phyloP scores from a whole-genome alignment of 169 alveolate genomes.

The Eimeria sp. region DNA sequence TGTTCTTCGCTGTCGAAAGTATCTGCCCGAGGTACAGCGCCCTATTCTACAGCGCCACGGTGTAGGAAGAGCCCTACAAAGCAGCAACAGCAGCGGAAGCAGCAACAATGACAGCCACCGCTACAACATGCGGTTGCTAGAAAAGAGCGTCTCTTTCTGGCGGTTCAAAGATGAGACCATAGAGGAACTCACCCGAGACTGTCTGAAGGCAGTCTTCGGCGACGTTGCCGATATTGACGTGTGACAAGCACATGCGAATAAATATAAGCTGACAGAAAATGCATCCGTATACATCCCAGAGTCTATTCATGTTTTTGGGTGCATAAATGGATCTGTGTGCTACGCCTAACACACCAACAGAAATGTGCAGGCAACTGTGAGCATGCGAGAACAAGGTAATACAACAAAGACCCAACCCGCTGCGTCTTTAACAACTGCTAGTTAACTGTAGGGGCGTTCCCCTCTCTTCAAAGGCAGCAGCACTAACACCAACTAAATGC shows the following conservation, averaged over 20 bases:
- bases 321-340: no score
- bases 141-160: constrained; percentile 73
- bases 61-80: background rate
- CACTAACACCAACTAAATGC: background rate
- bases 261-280: no score
- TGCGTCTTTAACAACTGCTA: no score
- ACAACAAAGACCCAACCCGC: no score
- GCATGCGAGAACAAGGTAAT: no score
- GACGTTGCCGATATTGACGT: constrained; percentile 74
- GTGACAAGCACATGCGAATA: background rate
- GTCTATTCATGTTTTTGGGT: no score
- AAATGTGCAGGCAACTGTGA: no score
- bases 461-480: background rate
- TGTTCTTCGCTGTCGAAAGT: constrained; percentile 57
- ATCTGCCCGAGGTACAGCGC: constrained; percentile 76
- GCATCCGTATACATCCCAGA: no score
- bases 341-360: no score
- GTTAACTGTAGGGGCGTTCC: no score
- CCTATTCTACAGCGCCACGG: constrained; percentile 71
- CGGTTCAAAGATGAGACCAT: constrained; percentile 16
- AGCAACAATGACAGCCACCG: constrained; percentile 10
- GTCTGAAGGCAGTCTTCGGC: constrained; percentile 79
- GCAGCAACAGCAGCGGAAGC: constrained; percentile 16
- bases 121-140: constrained; percentile 34
- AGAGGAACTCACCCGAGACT: constrained; percentile 51